Percentiles rank a stretch among this genome's conserved stretches.
phyloP scores from a whole-genome alignment of 805 yeast genomes.

The Starmerella floris region DNA sequence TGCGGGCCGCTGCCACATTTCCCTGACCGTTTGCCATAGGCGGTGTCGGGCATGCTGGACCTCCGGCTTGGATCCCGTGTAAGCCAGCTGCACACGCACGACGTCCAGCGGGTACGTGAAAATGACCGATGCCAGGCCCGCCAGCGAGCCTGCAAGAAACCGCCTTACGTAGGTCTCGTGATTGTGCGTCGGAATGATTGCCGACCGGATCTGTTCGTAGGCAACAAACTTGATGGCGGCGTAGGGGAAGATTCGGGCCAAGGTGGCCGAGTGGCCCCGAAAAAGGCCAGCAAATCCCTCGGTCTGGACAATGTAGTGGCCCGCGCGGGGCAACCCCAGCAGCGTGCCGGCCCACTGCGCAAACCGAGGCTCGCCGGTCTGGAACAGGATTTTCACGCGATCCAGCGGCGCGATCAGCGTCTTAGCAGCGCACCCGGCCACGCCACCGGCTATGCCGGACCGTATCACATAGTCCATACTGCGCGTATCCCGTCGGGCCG shows the following conservation, averaged over 20 bases:
- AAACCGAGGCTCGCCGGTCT: conserved; percentile 86
- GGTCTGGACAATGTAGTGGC: conserved; percentile 43
- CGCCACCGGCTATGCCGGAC: conserved; percentile 87
- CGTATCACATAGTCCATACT: conserved; percentile 65
- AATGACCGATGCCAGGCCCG: conserved; percentile 78
- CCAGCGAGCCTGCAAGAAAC: conserved; percentile 74
- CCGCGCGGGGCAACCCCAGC: conserved; percentile 63
- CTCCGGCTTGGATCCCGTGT: conserved; percentile 36
- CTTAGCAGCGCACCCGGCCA: conserved; percentile 93
- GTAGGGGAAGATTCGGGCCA: conserved; percentile 84
- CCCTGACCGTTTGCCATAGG: conserved; percentile 22
- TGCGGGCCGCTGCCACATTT: conserved; percentile 23
- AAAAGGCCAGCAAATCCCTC: conserved; percentile 75
- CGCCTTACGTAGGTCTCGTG: conserved; percentile 74
- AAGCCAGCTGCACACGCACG: conserved; percentile 82
- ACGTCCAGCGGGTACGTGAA: conserved; percentile 87
- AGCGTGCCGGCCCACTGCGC: conserved; percentile 66
- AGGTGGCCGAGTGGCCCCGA: conserved; percentile 92
- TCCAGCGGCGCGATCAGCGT: conserved; percentile 91
- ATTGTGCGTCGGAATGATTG: conserved; percentile 59
- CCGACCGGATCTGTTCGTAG: conserved; percentile 76
- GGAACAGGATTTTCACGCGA: conserved; percentile 86
- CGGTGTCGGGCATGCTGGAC: conserved; percentile 22
- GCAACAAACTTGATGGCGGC: conserved; percentile 95
- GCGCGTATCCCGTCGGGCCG: conserved; percentile 37